These are phyloP conservation scores for Solanum appendiculatum DNA, from an alignment of 257 asterid genomes.

Conservation along the genomic window DNA sequence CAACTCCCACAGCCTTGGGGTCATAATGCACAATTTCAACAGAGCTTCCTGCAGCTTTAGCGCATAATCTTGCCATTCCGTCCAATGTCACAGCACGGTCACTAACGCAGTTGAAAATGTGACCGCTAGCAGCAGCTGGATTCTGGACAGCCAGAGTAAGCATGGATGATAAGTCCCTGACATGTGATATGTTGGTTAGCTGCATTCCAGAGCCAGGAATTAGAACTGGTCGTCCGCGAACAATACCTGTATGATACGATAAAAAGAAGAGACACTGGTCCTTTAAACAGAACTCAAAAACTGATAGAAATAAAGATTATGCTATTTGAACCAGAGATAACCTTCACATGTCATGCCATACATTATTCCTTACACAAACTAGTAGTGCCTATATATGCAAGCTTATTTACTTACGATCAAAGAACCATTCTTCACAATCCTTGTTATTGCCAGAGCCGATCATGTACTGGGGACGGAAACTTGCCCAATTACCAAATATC, in stretches of 20 bases:
- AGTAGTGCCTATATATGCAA: background rate
- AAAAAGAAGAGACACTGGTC: background rate
- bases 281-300: background rate
- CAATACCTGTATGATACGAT: slow-evolving; percentile 46
- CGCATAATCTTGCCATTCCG: slow-evolving; percentile 85
- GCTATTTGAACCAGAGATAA: background rate
- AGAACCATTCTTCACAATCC: slow-evolving; percentile 98
- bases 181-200: slow-evolving; percentile 81
- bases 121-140: slow-evolving; percentile 58
- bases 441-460: slow-evolving; percentile 96
- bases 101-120: slow-evolving; percentile 77
- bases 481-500: slow-evolving; percentile 54
- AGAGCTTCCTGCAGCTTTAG: slow-evolving; percentile 67
- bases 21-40: slow-evolving; percentile 85
- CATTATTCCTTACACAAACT: background rate
- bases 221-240: slow-evolving; percentile 67
- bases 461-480: slow-evolving; percentile 96
- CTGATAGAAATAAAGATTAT: background rate
- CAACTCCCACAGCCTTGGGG: slow-evolving; percentile 74
- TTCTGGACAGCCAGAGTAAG: slow-evolving; percentile 67
- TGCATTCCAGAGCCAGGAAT: slow-evolving; percentile 96
- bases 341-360: background rate
- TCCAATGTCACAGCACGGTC: slow-evolving; percentile 94
- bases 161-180: slow-evolving; percentile 81
- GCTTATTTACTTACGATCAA: slow-evolving; percentile 18